These are phyloP conservation scores for Kurtzmaniella fragi DNA, from an alignment of 805 yeast species.

Conservation along the genomic window DNA sequence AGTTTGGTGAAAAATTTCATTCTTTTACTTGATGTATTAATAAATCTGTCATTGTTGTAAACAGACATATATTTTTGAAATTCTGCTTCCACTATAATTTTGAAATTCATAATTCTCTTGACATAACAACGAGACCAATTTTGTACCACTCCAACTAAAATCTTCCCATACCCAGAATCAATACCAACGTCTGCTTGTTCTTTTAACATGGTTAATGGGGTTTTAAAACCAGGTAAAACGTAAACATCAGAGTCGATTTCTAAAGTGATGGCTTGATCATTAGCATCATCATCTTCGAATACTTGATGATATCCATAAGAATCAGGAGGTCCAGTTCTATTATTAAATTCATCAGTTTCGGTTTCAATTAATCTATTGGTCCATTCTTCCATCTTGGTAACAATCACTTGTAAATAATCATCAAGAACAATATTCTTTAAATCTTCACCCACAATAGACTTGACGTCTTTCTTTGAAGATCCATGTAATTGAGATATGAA, in stretches of 20 bases:
- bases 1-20: constrained; percentile 25
- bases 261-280: constrained; percentile 24
- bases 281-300: constrained; percentile 34
- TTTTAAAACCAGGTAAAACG: constrained; percentile 73
- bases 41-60: constrained; percentile 33
- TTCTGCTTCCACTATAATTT: constrained; percentile 44
- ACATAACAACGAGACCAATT: constrained; percentile 61
- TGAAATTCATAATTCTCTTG: constrained; percentile 62
- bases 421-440: constrained; percentile 67
- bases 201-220: constrained; percentile 76
- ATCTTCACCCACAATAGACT: constrained; percentile 63
- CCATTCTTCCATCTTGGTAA: constrained; percentile 82
- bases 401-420: constrained; percentile 72
- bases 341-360: constrained; percentile 60
- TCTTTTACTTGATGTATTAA: constrained; percentile 41
- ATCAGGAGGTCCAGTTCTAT: constrained; percentile 71
- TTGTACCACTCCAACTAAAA: constrained; percentile 71
- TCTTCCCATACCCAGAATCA: constrained; percentile 75
- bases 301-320: constrained; percentile 51
- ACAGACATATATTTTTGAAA: constrained; percentile 35
- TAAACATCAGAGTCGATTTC: constrained; percentile 42
- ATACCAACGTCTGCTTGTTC: constrained; percentile 89
- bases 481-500: constrained; percentile 24
- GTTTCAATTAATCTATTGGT: constrained; percentile 59
- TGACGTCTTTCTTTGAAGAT: constrained; percentile 33